These are phyloP conservation scores for Trypanosoma boissoni DNA, from an alignment of 208 protist species.

Conservation along the genomic window DNA sequence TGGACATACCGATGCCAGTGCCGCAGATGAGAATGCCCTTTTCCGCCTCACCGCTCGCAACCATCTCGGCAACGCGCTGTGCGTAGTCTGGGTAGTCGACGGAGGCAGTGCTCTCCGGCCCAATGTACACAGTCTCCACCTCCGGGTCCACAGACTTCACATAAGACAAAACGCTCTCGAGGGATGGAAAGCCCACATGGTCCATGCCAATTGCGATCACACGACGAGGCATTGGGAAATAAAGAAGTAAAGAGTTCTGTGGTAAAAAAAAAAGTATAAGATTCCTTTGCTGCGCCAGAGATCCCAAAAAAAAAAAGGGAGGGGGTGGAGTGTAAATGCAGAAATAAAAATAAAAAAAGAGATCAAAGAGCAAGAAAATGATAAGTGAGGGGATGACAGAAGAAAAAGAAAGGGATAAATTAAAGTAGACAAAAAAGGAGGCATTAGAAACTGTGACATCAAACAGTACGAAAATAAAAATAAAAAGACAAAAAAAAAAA, in stretches of 20 bases:
- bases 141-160: slow-evolving; percentile 44
- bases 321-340: not conserved
- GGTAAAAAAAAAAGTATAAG: not conserved
- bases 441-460: not conserved
- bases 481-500: not conserved
- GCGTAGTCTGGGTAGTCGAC: slow-evolving; percentile 95
- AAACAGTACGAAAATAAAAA: not conserved
- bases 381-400: not conserved
- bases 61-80: slow-evolving; percentile 45
- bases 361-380: not conserved
- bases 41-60: slow-evolving; percentile 60
- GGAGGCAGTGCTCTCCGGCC: slow-evolving; percentile 36
- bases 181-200: slow-evolving; percentile 70
- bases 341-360: not conserved
- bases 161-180: slow-evolving; percentile 61
- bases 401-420: slow-evolving; percentile 2
- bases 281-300: not conserved
- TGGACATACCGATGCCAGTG: slow-evolving; percentile 94
- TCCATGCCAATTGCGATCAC: slow-evolving; percentile 90
- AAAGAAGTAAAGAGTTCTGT: not conserved
- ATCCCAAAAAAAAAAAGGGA: not conserved
- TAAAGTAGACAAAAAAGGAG: slow-evolving; percentile 4
- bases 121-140: slow-evolving; percentile 75
- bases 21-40: slow-evolving; percentile 91
- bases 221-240: slow-evolving; percentile 36